phyloP scores from a whole-genome alignment of 768 basidiomycete genomes.

The Lactifluus echinatus region DNA sequence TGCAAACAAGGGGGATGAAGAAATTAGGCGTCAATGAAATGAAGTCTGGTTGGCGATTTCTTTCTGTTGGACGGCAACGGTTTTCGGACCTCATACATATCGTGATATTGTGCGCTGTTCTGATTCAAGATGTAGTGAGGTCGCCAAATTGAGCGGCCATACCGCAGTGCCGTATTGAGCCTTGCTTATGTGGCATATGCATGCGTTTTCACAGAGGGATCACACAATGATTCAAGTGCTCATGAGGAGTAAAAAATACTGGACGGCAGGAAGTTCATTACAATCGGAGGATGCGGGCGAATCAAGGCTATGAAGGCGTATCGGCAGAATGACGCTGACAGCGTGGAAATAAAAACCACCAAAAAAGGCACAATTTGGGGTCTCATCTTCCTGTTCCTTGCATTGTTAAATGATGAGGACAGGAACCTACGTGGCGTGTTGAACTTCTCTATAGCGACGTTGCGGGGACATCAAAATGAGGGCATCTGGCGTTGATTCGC shows the following conservation, averaged over 20 bases:
- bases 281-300: not conserved
- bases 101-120: not conserved
- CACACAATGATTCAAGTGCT: not conserved
- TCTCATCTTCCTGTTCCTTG: not conserved
- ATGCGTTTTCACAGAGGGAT: not conserved
- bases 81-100: not conserved
- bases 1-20: too few species aligned
- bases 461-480: not conserved
- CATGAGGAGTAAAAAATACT: not conserved
- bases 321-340: not conserved
- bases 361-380: not conserved
- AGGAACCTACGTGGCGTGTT: not conserved
- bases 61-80: not conserved
- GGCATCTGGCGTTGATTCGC: not conserved
- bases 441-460: not conserved
- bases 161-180: not conserved
- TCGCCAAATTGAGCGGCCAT: slow-evolving; percentile 1
- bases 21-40: not conserved
- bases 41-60: not conserved
- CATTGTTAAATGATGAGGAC: not conserved
- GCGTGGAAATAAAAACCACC: not conserved
- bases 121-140: not conserved
- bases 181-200: not conserved
- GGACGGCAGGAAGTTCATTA: not conserved
- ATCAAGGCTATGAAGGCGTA: not conserved